A percentile compares a stretch with the other conserved stretches of the same genome.
These are phyloP conservation scores for Talaromyces pinophilus DNA, from an alignment of 2,329 filamentous ascomycete species.

Conservation along the genomic window DNA sequence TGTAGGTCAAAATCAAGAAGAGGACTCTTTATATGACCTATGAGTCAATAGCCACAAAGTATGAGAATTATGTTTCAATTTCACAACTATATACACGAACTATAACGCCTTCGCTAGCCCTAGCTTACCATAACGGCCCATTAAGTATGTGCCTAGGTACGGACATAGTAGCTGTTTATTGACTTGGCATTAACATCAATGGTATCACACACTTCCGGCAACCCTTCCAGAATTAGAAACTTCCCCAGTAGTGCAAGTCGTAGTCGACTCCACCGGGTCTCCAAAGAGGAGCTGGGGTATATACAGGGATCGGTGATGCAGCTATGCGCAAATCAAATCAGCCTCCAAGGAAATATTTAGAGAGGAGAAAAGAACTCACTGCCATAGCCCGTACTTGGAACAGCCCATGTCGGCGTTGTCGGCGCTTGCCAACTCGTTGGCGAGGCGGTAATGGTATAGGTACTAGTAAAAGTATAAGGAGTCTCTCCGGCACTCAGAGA, in stretches of 20 bases:
- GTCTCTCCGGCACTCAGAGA: constrained; percentile 20
- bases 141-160: too few species aligned
- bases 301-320: constrained; percentile 34
- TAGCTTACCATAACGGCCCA: background rate
- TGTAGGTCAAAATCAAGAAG: background rate
- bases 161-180: background rate
- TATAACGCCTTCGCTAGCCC: background rate
- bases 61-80: background rate
- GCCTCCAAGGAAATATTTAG: too few species aligned
- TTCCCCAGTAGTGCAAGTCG: constrained; percentile 36
- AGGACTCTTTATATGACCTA: too few species aligned
- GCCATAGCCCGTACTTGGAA: constrained; percentile 36
- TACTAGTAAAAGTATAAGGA: constrained; percentile 33
- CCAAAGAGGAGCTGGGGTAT: constrained; percentile 38
- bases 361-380: constrained; percentile 23
- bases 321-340: constrained; percentile 22
- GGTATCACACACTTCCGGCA: background rate
- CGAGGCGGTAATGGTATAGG: constrained; percentile 34
- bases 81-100: background rate
- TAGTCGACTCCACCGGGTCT: constrained; percentile 33
- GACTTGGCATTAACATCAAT: background rate
- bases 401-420: constrained; percentile 35
- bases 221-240: constrained; percentile 18
- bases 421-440: constrained; percentile 34
- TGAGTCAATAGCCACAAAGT: too few species aligned